phyloP scores from a whole-genome alignment of 2,329 filamentous ascomycete species.

The Talaromyces sp. region DNA sequence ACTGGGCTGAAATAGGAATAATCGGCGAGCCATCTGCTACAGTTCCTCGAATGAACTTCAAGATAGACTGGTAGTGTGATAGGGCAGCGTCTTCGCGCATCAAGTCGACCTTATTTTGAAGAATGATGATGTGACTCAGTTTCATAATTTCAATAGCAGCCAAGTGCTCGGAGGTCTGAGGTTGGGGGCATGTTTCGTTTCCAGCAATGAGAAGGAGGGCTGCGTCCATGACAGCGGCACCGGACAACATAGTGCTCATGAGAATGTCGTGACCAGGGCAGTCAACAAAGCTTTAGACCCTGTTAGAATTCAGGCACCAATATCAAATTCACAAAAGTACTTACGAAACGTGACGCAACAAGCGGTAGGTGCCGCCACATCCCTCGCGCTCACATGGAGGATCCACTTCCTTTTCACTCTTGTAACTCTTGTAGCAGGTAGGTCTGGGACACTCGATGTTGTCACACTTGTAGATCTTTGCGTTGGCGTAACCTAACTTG shows the following conservation, averaged over 20 bases:
- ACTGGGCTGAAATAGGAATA: constrained; percentile 93
- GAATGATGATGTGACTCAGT: constrained; percentile 97
- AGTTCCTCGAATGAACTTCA: constrained; percentile 97
- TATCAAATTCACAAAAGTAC: constrained; percentile 34
- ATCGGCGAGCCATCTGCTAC: constrained; percentile 93
- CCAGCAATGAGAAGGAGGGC: constrained; percentile 93
- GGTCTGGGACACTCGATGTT: constrained; percentile 86
- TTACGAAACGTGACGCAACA: constrained; percentile 89
- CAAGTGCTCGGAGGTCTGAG: constrained; percentile 97
- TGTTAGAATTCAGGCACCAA: constrained; percentile 12
- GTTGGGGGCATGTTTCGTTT: constrained; percentile 97
- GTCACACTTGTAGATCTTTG: constrained; percentile 99
- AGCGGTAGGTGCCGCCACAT: constrained; percentile 79
- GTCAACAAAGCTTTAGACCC: constrained; percentile 76
- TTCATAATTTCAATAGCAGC: constrained; percentile 99
- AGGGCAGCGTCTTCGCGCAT: constrained; percentile 95
- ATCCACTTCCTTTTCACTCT: constrained; percentile 98
- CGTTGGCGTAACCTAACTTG: constrained; percentile 98
- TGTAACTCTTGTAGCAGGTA: constrained; percentile 93
- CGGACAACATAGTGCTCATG: constrained; percentile 99
- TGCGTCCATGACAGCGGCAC: constrained; percentile 98
- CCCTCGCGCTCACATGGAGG: constrained; percentile 93
- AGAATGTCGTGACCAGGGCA: constrained; percentile 99
- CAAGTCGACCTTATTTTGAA: constrained; percentile 99
- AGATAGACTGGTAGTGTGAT: constrained; percentile 92